Conservation (phyloP, 495 filamentous ascomycete species). For the Tetracladium setigerum region DNA sequence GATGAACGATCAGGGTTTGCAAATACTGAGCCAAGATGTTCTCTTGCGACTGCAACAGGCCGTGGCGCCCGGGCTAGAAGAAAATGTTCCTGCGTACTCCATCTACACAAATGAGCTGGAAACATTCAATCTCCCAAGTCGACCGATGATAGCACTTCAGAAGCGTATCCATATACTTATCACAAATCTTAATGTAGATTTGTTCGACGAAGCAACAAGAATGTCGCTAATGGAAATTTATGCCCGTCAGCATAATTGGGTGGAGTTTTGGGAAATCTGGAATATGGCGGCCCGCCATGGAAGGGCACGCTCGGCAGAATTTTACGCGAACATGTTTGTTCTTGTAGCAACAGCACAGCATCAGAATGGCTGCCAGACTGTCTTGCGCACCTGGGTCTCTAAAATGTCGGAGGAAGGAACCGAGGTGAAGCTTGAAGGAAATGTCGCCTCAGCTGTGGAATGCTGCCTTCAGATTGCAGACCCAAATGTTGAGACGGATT, state of each 20-base stretch:
- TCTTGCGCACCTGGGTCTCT: constrained; percentile 40
- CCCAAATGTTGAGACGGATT: constrained; percentile 28
- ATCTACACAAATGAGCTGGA: constrained; percentile 1
- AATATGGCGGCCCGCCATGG: constrained; percentile 42
- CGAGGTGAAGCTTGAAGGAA: constrained; percentile 34
- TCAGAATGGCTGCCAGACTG: constrained; percentile 36
- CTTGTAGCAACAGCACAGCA: constrained; percentile 40
- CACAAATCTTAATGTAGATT: constrained; percentile 31
- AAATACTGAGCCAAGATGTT: constrained; percentile 36
- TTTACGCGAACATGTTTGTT: constrained; percentile 52
- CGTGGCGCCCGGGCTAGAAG: not conserved
- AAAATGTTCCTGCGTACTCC: not conserved
- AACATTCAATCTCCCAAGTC: constrained; percentile 11
- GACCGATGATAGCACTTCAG: constrained; percentile 10
- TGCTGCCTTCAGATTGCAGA: constrained; percentile 47
- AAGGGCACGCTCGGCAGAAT: constrained; percentile 37
- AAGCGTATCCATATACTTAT: constrained; percentile 21
- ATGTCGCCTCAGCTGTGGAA: constrained; percentile 34
- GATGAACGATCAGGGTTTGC: constrained; percentile 34
- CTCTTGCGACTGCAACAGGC: constrained; percentile 36
- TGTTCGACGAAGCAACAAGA: constrained; percentile 38
- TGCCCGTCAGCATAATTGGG: constrained; percentile 36
- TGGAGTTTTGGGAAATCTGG: constrained; percentile 56
- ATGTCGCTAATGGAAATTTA: constrained; percentile 39
- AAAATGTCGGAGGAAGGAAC: constrained; percentile 55